Evolutionary conservation across 257 asterid species (phyloP), one percentile per base, ranked within the genome.

Genomic region (Echites panduratus): DNA sequence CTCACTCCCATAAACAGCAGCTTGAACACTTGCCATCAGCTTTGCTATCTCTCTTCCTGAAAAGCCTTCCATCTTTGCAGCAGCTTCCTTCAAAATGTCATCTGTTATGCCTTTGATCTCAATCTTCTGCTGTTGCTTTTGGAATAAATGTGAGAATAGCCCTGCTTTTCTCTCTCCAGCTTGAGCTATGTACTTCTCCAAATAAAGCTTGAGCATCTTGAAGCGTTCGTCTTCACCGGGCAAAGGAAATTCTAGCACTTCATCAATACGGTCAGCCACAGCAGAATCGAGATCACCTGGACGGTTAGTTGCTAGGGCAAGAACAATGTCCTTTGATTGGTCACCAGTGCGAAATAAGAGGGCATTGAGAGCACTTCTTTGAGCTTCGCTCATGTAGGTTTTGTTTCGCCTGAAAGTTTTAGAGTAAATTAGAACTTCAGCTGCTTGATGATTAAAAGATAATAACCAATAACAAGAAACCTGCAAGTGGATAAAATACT

Each of bases 331-430:
- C 77, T 94, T 94, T 44, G 99, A 94, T 81, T 91, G 99, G 84
- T 91, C 99, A 67, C 97, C 97, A 0, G 99, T 94, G 63, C 97
- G 90, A 72, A 83, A 91, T 5, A 94, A 90, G 68, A 94, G 96
- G 14, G 97, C 99, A 20, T 94, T 94, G 54, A 94, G 96, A 9
- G 99, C 99, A 77, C 97, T 94, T 85, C 99, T 88, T 79, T 91
- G 97, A 72, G 99, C 99, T 84, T 94, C 99, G 67, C 99, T 94
- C 99, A 89, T 94, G 43, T 94, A 94, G 43, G 95, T 94, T 85
- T 89, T 94, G 76, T 94, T 94, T 78, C 97, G 81, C 93, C 99
- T 94, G 89, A 19, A 76, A 53, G 44, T 45, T 29, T 43, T 47
- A 3, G 54, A 45, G n/a, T 1, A 71, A 29, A 4, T 20, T 8